Base-by-base conservation (phyloP, 257 asterid species). In the Primulina huaijiensis region DNA sequence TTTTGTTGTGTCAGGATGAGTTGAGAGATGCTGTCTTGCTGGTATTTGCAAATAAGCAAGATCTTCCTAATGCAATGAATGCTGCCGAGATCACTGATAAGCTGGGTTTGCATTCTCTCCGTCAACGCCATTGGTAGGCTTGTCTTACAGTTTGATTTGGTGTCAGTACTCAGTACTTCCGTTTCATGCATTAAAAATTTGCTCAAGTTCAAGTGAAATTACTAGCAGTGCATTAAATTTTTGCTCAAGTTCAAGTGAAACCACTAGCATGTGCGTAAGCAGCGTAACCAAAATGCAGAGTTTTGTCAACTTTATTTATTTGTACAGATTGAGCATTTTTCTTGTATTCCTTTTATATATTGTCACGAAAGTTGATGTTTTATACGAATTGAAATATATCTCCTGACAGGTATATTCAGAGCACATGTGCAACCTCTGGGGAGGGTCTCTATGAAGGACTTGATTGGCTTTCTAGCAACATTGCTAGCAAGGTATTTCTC, bases 41-140 rank as follows among this genome's bases (percentile, higher is more conserved):
- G 20, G 84, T 80, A 21, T 80, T 80, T 70, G 84, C 84, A 16
- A 80, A 80, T 61, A 80, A 80, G 68, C 84, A 80, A 53, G 84
- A 80, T 76, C 77, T 80, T 69, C 84, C 84, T 6, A 80, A 80
- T 77, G 84, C 84, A 53, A 80, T 80, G 84, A 80, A 80, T 70
- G 84, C 84, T 25, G 84, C 84, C 14, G 84, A 80, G 63, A 80
- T 80, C 33, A 80, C 84, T 60, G 84, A 80, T 72, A 80, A 80
- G 63, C 84, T 80, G 35, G 84, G 84, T 23, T 81, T 80, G 59
- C 84, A 80, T 62, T 80, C 84, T 61, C 84, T 80, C 57, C 84
- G 84, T 29, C 84, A 76, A 58, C 81, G 81, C 63, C 84, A 76
- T 59, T 80, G 84, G 84, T 80, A 80, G 58, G 74, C 40, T 33